Base-by-base conservation (phyloP, 495 filamentous ascomycete genomes). In the Tuber indicum region DNA sequence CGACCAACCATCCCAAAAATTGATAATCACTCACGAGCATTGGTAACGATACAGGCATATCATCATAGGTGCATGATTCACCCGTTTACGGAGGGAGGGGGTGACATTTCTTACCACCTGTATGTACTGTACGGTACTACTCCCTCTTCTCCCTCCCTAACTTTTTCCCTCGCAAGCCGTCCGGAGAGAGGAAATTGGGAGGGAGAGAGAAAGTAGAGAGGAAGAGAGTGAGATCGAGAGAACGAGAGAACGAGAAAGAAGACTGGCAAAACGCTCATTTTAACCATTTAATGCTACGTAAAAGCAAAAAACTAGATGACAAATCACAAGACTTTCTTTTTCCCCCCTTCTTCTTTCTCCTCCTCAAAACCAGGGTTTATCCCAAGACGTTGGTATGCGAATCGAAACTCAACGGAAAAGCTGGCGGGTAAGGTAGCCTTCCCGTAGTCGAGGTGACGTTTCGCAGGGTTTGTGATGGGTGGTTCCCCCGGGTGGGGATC, bases 381-480 rank as follows among this genome's bases (percentile, higher is more conserved):
- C 58, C 58, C 58, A 66, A 66, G 58, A 66, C 58, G 58, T 36
- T 66, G 58, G 58, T 14, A 12, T 66, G 16, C 58, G 58, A 66
- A 66, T 66, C 58, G 58, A 66, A 58, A 26, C 49, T 58, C 49
- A 12, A n/a, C 58, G 58, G 58, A 36, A 36, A 36, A 36, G 58
- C 12, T 26, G 36, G 32, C 58, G 58, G 58, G 58, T 66, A 17
- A 26, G 58, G 32, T 66, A 66, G 58, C 58, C 58, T 66, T 66
- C 58, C 58, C 58, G 58, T 66, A 32, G 58, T 32, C 14, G 58
- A 36, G 32, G 58, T 66, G 26, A 66, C 58, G 58, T 66, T 66
- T 66, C 58, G 58, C 58, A 66, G 26, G 58, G 58, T 66, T 66
- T 66, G 26, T 66, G 58, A 36, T 66, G 58, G 58, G 58, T 32